Percentiles rank a stretch among this genome's conserved stretches.
Conservation (phyloP, 805 yeast genomes). For the Wickerhamiella musiphila region DNA sequence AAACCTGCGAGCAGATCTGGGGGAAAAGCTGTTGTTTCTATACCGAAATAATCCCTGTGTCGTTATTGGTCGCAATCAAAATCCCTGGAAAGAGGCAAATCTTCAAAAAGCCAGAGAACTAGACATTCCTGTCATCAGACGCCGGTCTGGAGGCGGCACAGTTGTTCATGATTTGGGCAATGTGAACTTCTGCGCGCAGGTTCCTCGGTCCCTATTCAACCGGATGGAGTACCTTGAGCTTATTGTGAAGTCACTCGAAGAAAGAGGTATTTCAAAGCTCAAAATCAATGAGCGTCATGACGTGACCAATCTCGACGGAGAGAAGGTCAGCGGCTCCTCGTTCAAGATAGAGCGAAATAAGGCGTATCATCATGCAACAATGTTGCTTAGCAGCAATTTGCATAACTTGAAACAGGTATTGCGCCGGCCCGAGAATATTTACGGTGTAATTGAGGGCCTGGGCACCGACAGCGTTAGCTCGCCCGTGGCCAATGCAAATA, state of each 20-base stretch:
- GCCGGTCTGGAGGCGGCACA: conserved; percentile 90
- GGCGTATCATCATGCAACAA: conserved; percentile 91
- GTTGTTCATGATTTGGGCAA: conserved; percentile 91
- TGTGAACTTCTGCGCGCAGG: conserved; percentile 68
- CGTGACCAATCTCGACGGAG: conserved; percentile 31
- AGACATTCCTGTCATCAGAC: conserved; percentile 50
- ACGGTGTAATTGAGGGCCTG: conserved; percentile 28
- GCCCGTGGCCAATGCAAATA: conserved; percentile 49
- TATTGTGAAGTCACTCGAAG: conserved; percentile 27
- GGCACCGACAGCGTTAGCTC: conserved; percentile 68
- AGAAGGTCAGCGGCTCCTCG: conserved; percentile 84
- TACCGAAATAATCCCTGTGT: conserved; percentile 71
- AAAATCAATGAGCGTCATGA: conserved; percentile 65
- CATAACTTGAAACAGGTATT: conserved; percentile 43
- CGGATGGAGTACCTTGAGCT: conserved; percentile 34
- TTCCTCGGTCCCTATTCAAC: conserved; percentile 44
- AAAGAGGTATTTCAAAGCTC: conserved; percentile 19
- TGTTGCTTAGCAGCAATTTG: conserved; percentile 57
- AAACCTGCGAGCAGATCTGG: conserved; percentile 9
- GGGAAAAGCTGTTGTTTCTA: conserved; percentile 41
- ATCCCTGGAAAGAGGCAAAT: conserved; percentile 78
- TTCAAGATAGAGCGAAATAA: conserved; percentile 67
- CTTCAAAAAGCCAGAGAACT: conserved; percentile 33
- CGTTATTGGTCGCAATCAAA: conserved; percentile 93
- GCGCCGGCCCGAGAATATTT: conserved; percentile 24